Evolutionary conservation across 2,329 filamentous ascomycete genomes (phyloP), one percentile per base, ranked within the genome.

Genomic region (Fusarium phyllophilum): DNA sequence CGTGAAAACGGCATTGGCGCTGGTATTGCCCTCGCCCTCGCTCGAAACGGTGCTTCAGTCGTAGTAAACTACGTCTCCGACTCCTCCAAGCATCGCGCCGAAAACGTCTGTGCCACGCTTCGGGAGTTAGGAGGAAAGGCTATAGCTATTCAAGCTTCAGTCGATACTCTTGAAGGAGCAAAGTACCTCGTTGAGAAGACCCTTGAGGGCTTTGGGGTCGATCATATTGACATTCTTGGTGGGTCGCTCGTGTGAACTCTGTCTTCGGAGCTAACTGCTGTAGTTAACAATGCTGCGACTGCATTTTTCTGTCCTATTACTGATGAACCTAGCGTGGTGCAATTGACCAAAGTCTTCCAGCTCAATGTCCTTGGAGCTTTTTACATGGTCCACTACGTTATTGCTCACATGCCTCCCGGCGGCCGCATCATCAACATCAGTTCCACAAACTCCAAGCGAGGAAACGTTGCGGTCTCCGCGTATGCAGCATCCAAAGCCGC

Each of bases 1-100:
- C 80, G 81, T 9, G 83, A 85, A 33, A 85, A 83, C 51, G 83
- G 83, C 7, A 85, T 85, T 15, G 84, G 85, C 10, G 84, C 84
- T 8, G 84, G 78, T 22, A 85, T 84, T 22, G 84, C 82, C n/a
- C 59, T 61, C 2, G 79, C 81, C 0, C 78, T 86, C 1, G 84
- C 83, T 22, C 80, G 81, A 9, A 84, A 84, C 68, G 84, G 84
- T 13, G 84, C 84, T 6, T 76, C 76, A 3, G 84, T 86, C 0
- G 77, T 75, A 2, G 74, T 86, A 63, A 81, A 86, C 76, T 81
- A 84, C 61, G 79, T 85, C 10, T 85, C 83, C 1, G 81, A 83
- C 10, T 66, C 75, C 3, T 77, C 79, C 1, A 75, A 65, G 0
- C 26, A 73, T 1, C 76, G 82, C 6, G 84, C 85, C 2, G 75